Base-by-base conservation (phyloP, 116 monocot species). In the Phalaenopsis hybrid region DNA sequence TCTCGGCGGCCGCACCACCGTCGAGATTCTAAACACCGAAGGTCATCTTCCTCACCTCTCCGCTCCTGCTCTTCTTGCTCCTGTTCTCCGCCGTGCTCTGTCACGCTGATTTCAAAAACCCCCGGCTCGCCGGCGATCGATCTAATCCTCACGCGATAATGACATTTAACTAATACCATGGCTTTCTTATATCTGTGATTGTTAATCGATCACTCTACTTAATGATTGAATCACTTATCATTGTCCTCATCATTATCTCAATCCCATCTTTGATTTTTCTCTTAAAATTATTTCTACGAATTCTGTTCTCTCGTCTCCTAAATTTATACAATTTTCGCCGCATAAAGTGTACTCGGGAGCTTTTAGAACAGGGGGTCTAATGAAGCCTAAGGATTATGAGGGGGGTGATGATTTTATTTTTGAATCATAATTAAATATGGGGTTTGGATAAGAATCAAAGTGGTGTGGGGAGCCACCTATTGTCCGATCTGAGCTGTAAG, bases 1-100 rank as follows among this genome's bases (percentile, higher is more conserved):
- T 61, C 91, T 96, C 79, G 96, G 92, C 63, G 92, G 91, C 73
- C 88, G 86, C 79, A 89, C 81, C 75, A 87, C 87, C 16, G 85
- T 94, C 44, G 94, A 96, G 86, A 86, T 90, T 15, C 89, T 96
- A 59, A 81, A 85, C 57, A 91, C 88, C 13, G 96, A 96, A 79
- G 96, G 96, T 3, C 96, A 96, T 83, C 92, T 96, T 9, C 96
- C 96, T 18, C 96, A 96, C 78, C 96, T 96, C 87, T 88, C 88
- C 84, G 92, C 91, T 2, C 96, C 96, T 3, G 83, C 81, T n/a
- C 75, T 92, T 2, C 88, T 94, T 43, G 88, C 82, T 25, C 87
- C 85, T 41, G 91, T 92, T 8, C 89, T 96, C 85, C 92, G 94
- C 82, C 94, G 88, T 3, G 85, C 91, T 0, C 85, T 96, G 74